A percentile compares a stretch with the other conserved stretches of the same genome.
Evolutionary conservation across 345 rosid species (phyloP).

Genomic region (Rhizophora apiculata): DNA sequence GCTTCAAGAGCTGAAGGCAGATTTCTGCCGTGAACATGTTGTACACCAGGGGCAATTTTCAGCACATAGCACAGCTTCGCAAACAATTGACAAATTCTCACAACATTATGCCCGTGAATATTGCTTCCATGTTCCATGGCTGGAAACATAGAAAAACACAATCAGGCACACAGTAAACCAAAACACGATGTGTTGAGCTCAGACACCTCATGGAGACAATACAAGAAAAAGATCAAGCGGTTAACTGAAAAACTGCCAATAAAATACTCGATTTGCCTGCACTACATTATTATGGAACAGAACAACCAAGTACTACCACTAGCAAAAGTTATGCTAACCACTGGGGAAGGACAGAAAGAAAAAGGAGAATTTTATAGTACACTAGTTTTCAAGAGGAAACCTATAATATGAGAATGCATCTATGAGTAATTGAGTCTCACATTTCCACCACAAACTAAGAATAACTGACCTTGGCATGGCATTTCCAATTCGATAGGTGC

Average conservation of each 20-base stretch:
- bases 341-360: not conserved
- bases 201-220: not conserved
- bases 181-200: not conserved
- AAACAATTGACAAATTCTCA: conserved; percentile 66
- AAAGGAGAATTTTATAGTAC: not conserved
- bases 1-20: conserved; percentile 32
- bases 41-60: conserved; percentile 34
- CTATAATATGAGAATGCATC: too few relatives aligned
- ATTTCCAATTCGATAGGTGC: conserved; percentile 65
- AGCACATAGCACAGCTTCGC: conserved; percentile 58
- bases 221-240: not conserved
- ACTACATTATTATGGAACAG: not conserved
- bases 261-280: not conserved
- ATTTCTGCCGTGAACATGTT: conserved; percentile 25
- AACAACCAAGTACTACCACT: not conserved
- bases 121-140: conserved; percentile 35
- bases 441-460: not conserved
- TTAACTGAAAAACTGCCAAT: not conserved
- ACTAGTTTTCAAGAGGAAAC: not conserved
- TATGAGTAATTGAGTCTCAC: not conserved
- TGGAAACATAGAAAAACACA: conserved; percentile 22
- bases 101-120: conserved; percentile 58
- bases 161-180: conserved; percentile 12
- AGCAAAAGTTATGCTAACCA: not conserved
- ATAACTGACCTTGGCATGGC: conserved; percentile 55